A percentile compares a stretch with the other conserved stretches of the same genome.
Evolutionary conservation across 257 asterid genomes (phyloP).

Genomic region (Nicotiana undulata): DNA sequence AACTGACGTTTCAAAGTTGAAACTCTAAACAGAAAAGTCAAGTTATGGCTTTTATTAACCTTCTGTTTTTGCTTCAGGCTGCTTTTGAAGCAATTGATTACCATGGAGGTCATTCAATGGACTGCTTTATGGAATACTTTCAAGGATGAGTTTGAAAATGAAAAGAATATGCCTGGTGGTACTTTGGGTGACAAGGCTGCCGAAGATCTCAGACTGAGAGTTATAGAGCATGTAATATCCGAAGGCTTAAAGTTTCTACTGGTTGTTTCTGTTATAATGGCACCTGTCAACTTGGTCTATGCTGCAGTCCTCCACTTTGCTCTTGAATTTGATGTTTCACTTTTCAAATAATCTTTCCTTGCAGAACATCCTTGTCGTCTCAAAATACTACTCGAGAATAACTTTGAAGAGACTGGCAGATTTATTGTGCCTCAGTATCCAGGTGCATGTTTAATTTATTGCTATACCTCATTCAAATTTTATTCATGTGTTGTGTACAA

Average conservation of each 20-base stretch:
- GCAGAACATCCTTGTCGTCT: constrained; percentile 94
- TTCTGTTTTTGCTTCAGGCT: constrained; percentile 30
- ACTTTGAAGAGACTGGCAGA: constrained; percentile 91
- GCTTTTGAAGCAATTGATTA: constrained; percentile 72
- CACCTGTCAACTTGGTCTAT: not conserved
- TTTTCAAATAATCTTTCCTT: constrained; percentile 15
- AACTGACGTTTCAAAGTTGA: not conserved
- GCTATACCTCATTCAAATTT: not conserved
- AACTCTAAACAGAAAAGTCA: not conserved
- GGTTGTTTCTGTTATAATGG: not conserved
- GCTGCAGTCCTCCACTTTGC: not conserved
- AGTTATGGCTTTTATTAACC: not conserved
- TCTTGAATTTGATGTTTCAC: not conserved
- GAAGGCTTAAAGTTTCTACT: not conserved
- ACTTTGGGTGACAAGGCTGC: constrained; percentile 87
- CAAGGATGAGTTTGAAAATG: constrained; percentile 87
- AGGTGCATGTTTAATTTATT: constrained; percentile 34
- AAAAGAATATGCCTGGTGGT: constrained; percentile 81
- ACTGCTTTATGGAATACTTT: constrained; percentile 72
- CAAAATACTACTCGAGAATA: constrained; percentile 84
- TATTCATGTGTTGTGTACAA: not conserved
- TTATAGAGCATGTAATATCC: constrained; percentile 76
- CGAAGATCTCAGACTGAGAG: constrained; percentile 81
- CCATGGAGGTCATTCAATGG: constrained; percentile 97
- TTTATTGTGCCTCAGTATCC: constrained; percentile 66